phyloP scores from a whole-genome alignment of 1,284 basidiomycete genomes.

The Cystobasidium pallidum region DNA sequence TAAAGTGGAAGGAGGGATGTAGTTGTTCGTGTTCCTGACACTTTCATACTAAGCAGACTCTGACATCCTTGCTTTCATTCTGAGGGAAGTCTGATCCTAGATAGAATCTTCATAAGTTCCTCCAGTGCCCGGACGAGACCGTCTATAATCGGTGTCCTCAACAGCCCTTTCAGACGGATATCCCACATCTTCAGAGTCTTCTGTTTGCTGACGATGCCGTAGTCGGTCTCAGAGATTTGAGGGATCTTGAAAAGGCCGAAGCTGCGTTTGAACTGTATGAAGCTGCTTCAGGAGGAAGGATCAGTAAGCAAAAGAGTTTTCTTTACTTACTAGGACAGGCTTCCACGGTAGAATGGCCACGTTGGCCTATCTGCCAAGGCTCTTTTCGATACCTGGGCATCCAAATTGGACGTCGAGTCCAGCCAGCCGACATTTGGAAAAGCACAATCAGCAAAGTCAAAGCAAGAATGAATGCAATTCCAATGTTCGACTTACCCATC shows the following conservation, averaged over 20 bases:
- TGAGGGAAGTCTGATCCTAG: too few species aligned
- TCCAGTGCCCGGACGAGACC: too few species aligned
- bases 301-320: background rate
- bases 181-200: too few species aligned
- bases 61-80: too few species aligned
- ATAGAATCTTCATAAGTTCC: too few species aligned
- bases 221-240: background rate
- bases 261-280: background rate
- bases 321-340: background rate
- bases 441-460: constrained; percentile 1
- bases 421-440: background rate
- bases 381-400: constrained; percentile 25
- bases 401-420: constrained; percentile 1
- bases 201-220: background rate
- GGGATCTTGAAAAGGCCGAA: constrained; percentile 12
- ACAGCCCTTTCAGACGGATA: too few species aligned
- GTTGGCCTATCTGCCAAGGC: background rate
- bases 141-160: too few species aligned
- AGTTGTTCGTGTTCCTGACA: too few species aligned
- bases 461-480: constrained; percentile 9
- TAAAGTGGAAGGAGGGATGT: too few species aligned
- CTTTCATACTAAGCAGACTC: too few species aligned
- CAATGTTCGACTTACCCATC: constrained; percentile 23
- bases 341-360: background rate
- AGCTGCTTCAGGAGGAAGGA: background rate